These are phyloP conservation scores for Hexamita inflata DNA, from an alignment of 208 protist genomes.

Conservation along the genomic window DNA sequence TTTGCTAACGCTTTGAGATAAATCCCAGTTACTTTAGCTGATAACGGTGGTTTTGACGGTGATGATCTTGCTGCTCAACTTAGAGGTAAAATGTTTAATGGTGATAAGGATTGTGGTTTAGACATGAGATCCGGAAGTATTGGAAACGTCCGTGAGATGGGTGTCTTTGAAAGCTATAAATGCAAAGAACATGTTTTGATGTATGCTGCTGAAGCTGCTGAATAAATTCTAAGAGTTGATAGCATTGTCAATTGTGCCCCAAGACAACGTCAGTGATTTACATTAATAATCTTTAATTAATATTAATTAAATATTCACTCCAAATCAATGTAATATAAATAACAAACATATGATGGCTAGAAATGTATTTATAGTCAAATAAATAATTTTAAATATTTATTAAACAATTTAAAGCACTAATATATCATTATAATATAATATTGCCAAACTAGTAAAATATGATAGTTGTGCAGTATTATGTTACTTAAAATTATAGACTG, in stretches of 20 bases:
- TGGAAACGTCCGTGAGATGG: constrained; percentile 71
- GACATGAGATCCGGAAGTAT: constrained; percentile 76
- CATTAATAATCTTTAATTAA: too few relatives aligned
- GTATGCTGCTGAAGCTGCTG: constrained; percentile 86
- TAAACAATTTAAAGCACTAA: too few relatives aligned
- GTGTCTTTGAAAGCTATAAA: constrained; percentile 86
- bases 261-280: too few relatives aligned
- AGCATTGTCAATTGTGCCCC: constrained; percentile 82
- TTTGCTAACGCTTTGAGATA: constrained; percentile 81
- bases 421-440: too few relatives aligned
- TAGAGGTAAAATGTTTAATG: background rate
- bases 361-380: too few relatives aligned
- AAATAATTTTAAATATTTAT: too few relatives aligned
- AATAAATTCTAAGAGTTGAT: constrained; percentile 98
- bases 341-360: too few relatives aligned
- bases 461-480: too few relatives aligned
- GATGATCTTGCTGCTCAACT: constrained; percentile 25
- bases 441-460: too few relatives aligned
- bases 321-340: too few relatives aligned
- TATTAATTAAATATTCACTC: too few relatives aligned
- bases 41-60: constrained; percentile 40
- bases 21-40: constrained; percentile 36
- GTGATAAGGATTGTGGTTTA: constrained; percentile 44
- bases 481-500: too few relatives aligned
- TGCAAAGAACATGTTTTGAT: constrained; percentile 86